Percentiles rank a stretch among this genome's conserved stretches.
Evolutionary conservation across 1,139 yeast genomes (phyloP).

Genomic region (Yamadazyma aaseri): DNA sequence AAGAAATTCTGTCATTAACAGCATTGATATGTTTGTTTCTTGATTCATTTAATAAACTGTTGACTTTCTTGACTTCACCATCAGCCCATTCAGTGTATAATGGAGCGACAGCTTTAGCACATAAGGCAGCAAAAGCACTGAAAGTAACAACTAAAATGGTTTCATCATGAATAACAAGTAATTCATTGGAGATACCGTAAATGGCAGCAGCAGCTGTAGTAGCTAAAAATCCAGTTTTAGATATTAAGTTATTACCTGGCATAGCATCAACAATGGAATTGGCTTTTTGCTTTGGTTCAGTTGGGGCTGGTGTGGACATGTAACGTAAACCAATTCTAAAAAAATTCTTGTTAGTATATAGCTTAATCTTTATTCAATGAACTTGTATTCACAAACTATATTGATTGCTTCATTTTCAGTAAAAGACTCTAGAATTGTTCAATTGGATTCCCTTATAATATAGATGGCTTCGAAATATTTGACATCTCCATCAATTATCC

Average conservation of each 20-base stretch:
- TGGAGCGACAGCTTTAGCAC: slow-evolving; percentile 90
- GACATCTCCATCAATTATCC: no score
- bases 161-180: slow-evolving; percentile 92
- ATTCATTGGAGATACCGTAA: slow-evolving; percentile 91
- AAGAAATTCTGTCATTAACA: slow-evolving; percentile 86
- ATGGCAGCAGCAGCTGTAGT: slow-evolving; percentile 92
- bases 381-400: no score
- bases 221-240: slow-evolving; percentile 94
- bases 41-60: slow-evolving; percentile 78
- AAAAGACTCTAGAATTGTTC: no score
- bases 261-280: slow-evolving; percentile 83
- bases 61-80: slow-evolving; percentile 82
- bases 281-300: slow-evolving; percentile 91
- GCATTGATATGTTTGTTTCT: slow-evolving; percentile 90
- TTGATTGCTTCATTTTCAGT: no score
- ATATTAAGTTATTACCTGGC: slow-evolving; percentile 85
- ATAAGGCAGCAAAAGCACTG: slow-evolving; percentile 68
- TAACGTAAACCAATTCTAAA: slow-evolving; percentile 60
- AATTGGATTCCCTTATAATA: no score
- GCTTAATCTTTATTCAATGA: no score
- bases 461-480: no score
- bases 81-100: slow-evolving; percentile 94
- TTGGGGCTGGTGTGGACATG: slow-evolving; percentile 57
- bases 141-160: slow-evolving; percentile 76
- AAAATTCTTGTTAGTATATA: no score